Percentiles rank a stretch among this genome's conserved stretches.
Evolutionary conservation across 2,329 filamentous ascomycete species (phyloP).

Genomic region (Peltaster fructicola): DNA sequence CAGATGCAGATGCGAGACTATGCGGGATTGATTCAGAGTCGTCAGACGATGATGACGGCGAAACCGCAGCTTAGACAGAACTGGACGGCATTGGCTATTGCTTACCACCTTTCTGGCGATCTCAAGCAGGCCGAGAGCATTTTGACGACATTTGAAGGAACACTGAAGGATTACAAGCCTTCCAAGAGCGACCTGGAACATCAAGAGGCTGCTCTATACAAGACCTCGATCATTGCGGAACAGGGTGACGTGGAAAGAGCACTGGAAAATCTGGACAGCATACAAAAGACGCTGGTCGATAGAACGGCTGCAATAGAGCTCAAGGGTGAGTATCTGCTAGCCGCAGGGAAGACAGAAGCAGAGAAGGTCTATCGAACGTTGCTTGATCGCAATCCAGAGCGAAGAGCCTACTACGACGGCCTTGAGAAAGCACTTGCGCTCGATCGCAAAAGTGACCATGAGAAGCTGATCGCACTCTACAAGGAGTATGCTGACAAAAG

Average conservation of each 20-base stretch:
- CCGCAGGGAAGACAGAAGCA: conserved; percentile 65
- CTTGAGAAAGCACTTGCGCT: conserved; percentile 54
- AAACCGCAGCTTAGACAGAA: conserved; percentile 71
- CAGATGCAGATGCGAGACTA: conserved; percentile 97
- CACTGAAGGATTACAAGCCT: conserved; percentile 65
- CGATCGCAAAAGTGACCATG: conserved; percentile 39
- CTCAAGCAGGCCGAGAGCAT: conserved; percentile 76
- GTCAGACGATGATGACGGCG: conserved; percentile 71
- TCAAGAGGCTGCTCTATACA: conserved; percentile 86
- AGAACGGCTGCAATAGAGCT: conserved; percentile 71
- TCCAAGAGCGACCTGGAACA: conserved; percentile 72
- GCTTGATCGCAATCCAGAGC: conserved; percentile 74
- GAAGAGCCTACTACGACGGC: conserved; percentile 67
- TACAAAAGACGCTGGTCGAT: conserved; percentile 64
- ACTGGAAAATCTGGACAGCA: conserved; percentile 65
- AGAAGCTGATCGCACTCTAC: conserved; percentile 60
- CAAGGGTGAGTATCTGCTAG: conserved; percentile 65
- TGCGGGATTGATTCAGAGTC: conserved; percentile 78
- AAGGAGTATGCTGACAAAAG: conserved; percentile 66
- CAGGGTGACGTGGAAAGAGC: conserved; percentile 67
- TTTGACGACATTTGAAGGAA: conserved; percentile 81
- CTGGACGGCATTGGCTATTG: conserved; percentile 94
- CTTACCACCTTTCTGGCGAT: conserved; percentile 79
- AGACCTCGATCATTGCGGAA: conserved; percentile 87
- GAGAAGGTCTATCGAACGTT: conserved; percentile 63